phyloP scores from a whole-genome alignment of 768 basidiomycete species.

The Kwoniella sp. region DNA sequence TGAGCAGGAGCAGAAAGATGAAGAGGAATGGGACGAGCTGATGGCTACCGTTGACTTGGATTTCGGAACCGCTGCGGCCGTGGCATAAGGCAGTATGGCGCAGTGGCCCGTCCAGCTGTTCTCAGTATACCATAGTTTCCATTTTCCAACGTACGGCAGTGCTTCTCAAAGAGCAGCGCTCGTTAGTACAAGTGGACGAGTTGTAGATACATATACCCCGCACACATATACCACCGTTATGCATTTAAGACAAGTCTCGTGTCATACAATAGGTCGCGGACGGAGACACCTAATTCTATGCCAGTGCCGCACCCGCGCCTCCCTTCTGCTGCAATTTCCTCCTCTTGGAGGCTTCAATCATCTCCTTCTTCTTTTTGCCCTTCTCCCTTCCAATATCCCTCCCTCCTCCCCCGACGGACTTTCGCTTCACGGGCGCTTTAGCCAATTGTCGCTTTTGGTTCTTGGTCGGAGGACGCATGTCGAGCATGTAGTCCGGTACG shows the following conservation, averaged over 20 bases:
- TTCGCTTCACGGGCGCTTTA: slow-evolving; percentile 63
- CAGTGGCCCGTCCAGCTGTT: too few relatives aligned
- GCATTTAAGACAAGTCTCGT: too few relatives aligned
- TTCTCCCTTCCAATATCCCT: slow-evolving; percentile 48
- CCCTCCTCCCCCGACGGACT: slow-evolving; percentile 68
- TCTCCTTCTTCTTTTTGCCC: slow-evolving; percentile 42
- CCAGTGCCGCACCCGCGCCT: too few relatives aligned
- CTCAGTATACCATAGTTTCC: too few relatives aligned
- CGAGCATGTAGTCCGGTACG: slow-evolving; percentile 93
- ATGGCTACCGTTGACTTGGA: slow-evolving; percentile 27
- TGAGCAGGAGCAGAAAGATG: slow-evolving; percentile 34
- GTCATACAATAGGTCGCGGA: too few relatives aligned
- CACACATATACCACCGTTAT: too few relatives aligned
- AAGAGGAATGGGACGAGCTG: slow-evolving; percentile 39
- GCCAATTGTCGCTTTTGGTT: slow-evolving; percentile 83
- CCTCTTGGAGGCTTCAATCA: slow-evolving; percentile 37
- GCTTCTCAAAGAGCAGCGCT: too few relatives aligned
- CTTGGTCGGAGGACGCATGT: slow-evolving; percentile 89
- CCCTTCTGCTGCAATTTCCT: slow-evolving; percentile 9
- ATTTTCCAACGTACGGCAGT: too few relatives aligned
- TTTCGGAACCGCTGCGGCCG: background rate
- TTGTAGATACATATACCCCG: too few relatives aligned
- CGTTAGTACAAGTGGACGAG: too few relatives aligned
- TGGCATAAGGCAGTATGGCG: background rate
- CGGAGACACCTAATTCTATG: too few relatives aligned